Percentiles rank a stretch among this genome's conserved stretches.
Conservation (phyloP, 768 basidiomycete species). For the Pleurotus platypus region DNA sequence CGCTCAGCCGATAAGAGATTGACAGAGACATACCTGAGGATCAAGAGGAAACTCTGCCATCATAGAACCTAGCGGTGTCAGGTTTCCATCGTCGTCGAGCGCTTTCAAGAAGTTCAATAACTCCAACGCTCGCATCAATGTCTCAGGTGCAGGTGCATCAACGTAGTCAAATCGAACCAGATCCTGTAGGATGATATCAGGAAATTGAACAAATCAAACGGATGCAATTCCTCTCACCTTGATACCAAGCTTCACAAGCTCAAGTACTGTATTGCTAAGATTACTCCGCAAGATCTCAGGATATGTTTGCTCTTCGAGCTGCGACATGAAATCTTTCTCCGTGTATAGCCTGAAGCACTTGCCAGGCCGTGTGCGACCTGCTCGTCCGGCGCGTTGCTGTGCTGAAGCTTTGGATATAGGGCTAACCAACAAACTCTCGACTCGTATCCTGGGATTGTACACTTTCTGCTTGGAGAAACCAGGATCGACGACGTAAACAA, state of each 20-base stretch:
- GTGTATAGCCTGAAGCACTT: conserved; percentile 98
- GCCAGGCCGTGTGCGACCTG: conserved; percentile 92
- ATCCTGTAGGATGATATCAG: conserved; percentile 43
- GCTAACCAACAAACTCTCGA: conserved; percentile 88
- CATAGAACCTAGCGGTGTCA: conserved; percentile 81
- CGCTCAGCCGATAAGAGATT: background rate
- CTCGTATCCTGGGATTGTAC: conserved; percentile 95
- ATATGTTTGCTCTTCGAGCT: conserved; percentile 95
- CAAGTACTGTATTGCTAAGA: conserved; percentile 88
- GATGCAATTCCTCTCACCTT: conserved; percentile 43
- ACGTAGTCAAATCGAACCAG: conserved; percentile 86
- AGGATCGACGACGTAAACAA: conserved; percentile 98
- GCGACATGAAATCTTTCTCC: conserved; percentile 93
- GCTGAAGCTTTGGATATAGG: conserved; percentile 97
- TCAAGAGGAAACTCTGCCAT: conserved; percentile 99
- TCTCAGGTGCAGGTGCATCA: conserved; percentile 93
- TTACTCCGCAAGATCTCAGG: conserved; percentile 96
- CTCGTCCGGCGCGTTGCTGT: conserved; percentile 94
- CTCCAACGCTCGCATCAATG: conserved; percentile 95
- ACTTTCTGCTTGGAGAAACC: conserved; percentile 98
- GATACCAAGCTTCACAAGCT: conserved; percentile 91
- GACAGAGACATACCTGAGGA: conserved; percentile 67
- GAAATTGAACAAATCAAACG: background rate
- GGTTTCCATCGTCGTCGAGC: conserved; percentile 88
- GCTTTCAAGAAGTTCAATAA: conserved; percentile 89